Evolutionary conservation across 2,329 filamentous ascomycete species (phyloP).

Genomic region (Stagonosporopsis chrysanthemi): DNA sequence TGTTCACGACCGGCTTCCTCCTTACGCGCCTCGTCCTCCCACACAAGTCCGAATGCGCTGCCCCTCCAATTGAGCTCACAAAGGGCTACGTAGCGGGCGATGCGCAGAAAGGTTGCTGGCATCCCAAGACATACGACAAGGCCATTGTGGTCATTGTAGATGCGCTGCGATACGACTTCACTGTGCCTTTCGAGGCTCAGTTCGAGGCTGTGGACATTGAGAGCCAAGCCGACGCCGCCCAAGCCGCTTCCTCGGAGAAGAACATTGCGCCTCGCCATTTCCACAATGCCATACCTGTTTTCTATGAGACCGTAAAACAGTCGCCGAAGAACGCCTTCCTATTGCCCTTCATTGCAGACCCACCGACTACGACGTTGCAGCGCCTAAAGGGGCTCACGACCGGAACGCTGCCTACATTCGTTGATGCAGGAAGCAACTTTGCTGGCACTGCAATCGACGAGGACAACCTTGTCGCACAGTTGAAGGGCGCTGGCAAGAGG

Average conservation of each 20-base stretch:
- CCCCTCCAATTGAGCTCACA: slow-evolving; percentile 69
- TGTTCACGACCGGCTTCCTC: slow-evolving; percentile 95
- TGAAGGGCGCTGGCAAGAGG: slow-evolving; percentile 71
- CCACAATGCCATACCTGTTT: slow-evolving; percentile 85
- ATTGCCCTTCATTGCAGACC: slow-evolving; percentile 94
- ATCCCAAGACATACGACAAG: slow-evolving; percentile 90
- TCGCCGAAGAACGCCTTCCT: slow-evolving; percentile 85
- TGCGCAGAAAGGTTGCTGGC: slow-evolving; percentile 82
- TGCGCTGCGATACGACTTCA: slow-evolving; percentile 95
- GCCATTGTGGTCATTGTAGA: slow-evolving; percentile 91
- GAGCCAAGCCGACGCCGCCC: slow-evolving; percentile 8
- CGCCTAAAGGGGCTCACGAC: slow-evolving; percentile 93
- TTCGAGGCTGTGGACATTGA: slow-evolving; percentile 52
- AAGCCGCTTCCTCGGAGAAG: slow-evolving; percentile 22
- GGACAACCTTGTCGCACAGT: slow-evolving; percentile 76
- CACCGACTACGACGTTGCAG: slow-evolving; percentile 91
- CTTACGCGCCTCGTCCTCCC: slow-evolving; percentile 84
- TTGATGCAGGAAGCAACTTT: slow-evolving; percentile 94
- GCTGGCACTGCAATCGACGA: slow-evolving; percentile 95
- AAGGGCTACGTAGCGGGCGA: slow-evolving; percentile 50
- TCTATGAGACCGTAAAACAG: slow-evolving; percentile 80
- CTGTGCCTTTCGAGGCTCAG: slow-evolving; percentile 73
- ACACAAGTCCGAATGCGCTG: slow-evolving; percentile 77
- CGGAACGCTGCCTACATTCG: slow-evolving; percentile 91
- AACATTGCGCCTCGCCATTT: slow-evolving; percentile 65